Percentiles rank a stretch among this genome's conserved stretches.
phyloP scores from a whole-genome alignment of 2,329 filamentous ascomycete genomes.

The Microcyclospora pomicola region DNA sequence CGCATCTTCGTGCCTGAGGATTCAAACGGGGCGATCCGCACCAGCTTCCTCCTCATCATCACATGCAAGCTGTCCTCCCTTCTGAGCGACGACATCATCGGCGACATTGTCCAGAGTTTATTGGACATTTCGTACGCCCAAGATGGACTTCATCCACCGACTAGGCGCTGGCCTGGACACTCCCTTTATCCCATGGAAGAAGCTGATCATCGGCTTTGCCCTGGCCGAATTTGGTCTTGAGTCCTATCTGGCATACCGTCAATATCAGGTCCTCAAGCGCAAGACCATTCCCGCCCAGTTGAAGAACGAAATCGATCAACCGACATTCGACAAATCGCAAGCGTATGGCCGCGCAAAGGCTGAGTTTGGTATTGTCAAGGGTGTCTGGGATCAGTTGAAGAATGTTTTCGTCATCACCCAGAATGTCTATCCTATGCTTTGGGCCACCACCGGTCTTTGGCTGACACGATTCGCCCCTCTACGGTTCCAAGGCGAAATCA shows the following conservation, averaged over 20 bases:
- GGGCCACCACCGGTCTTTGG: slow-evolving; percentile 64
- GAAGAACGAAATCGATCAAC: slow-evolving; percentile 71
- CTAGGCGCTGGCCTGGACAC: slow-evolving; percentile 79
- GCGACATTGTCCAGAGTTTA: no score
- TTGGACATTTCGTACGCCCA: no score
- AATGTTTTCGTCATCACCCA: slow-evolving; percentile 81
- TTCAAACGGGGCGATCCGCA: no score
- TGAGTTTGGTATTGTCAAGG: slow-evolving; percentile 68
- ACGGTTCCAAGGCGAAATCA: slow-evolving; percentile 79
- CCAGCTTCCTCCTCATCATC: no score
- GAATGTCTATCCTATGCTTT: slow-evolving; percentile 82
- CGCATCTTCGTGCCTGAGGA: no score
- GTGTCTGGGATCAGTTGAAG: slow-evolving; percentile 74
- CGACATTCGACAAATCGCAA: slow-evolving; percentile 74
- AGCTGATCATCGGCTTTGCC: slow-evolving; percentile 86
- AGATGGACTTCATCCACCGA: slow-evolving; percentile 35
- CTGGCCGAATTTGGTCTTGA: slow-evolving; percentile 84
- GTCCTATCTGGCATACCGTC: slow-evolving; percentile 73
- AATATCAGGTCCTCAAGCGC: slow-evolving; percentile 74
- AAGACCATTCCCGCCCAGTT: slow-evolving; percentile 75
- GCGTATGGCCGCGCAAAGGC: slow-evolving; percentile 93
- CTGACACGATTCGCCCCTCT: slow-evolving; percentile 61
- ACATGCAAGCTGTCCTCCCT: no score
- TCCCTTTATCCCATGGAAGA: slow-evolving; percentile 94
- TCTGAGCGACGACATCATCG: no score